Conservation (phyloP, 2,329 filamentous ascomycete species). For the Colletotrichum sidae region DNA sequence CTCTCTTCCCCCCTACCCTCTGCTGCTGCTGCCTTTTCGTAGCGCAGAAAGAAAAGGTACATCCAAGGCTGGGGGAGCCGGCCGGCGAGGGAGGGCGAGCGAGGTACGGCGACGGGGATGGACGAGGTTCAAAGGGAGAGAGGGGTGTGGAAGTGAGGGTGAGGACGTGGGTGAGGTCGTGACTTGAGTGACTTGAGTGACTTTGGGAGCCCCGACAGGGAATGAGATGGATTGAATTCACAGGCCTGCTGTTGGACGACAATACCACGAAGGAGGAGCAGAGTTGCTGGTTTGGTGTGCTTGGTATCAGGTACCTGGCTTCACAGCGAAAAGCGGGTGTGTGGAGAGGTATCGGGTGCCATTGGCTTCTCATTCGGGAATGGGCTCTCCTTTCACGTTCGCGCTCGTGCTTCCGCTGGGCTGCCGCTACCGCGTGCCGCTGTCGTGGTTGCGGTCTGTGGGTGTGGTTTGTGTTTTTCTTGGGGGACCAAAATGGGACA, state of each 20-base stretch:
- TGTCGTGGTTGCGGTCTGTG: slow-evolving; percentile 1
- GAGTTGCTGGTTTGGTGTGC: slow-evolving; percentile 6
- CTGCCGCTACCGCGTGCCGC: slow-evolving; percentile 14
- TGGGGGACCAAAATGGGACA: too few species aligned
- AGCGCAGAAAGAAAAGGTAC: too few species aligned
- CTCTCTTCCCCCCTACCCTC: too few species aligned
- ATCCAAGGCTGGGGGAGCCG: slow-evolving; percentile 5
- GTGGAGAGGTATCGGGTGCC: background rate
- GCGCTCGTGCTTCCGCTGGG: slow-evolving; percentile 26
- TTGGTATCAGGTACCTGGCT: slow-evolving; percentile 10
- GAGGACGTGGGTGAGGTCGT: slow-evolving; percentile 25
- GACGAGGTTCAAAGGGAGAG: background rate
- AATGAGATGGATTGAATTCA: slow-evolving; percentile 32
- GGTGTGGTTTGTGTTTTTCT: background rate
- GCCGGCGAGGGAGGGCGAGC: slow-evolving; percentile 28
- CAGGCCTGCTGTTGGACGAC: slow-evolving; percentile 20
- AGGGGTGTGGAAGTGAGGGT: slow-evolving; percentile 23
- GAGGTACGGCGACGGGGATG: slow-evolving; percentile 20
- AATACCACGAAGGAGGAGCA: background rate
- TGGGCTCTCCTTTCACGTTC: slow-evolving; percentile 1
- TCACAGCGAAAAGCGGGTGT: background rate
- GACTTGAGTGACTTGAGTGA: slow-evolving; percentile 32
- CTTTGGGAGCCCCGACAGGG: slow-evolving; percentile 30
- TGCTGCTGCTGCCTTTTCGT: too few species aligned
- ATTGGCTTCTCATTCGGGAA: background rate